phyloP scores from a whole-genome alignment of 306 rosid genomes.

The Abrus pulchellus region DNA sequence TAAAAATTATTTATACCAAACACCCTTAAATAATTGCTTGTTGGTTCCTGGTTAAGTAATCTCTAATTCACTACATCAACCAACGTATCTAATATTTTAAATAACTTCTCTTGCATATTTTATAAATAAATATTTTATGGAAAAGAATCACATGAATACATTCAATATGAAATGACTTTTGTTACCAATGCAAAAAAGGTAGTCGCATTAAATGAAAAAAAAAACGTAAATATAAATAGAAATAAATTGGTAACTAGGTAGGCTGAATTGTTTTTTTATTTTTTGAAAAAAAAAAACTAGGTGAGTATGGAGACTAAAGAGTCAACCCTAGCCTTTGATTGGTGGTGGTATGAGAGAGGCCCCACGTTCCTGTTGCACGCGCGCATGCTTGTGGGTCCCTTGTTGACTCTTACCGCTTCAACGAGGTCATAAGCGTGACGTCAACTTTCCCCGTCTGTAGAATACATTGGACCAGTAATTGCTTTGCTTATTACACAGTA shows the following conservation, averaged over 20 bases:
- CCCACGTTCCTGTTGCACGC: conserved; percentile 51
- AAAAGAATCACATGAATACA: neutral
- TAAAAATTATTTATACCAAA: too few species aligned
- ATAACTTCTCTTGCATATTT: neutral
- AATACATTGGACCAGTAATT: neutral
- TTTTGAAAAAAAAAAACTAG: neutral
- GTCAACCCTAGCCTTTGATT: conserved; percentile 41
- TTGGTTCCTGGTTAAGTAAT: neutral
- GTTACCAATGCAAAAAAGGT: neutral
- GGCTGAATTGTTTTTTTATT: too few species aligned
- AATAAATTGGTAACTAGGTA: neutral
- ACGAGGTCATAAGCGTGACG: conserved; percentile 45
- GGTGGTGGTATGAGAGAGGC: neutral
- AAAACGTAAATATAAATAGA: neutral
- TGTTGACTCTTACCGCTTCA: conserved; percentile 35
- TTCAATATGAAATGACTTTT: neutral
- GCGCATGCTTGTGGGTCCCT: conserved; percentile 51
- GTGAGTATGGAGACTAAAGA: neutral
- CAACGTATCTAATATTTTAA: neutral
- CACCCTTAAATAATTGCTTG: too few species aligned
- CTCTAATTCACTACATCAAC: neutral
- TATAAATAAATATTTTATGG: neutral
- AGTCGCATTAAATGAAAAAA: neutral
- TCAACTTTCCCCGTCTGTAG: conserved; percentile 12
- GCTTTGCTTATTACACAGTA: neutral